Evolutionary conservation across 208 protist species (phyloP), one percentile per base, ranked within the genome.

Genomic region (Trypanosoma platydactyli): DNA sequence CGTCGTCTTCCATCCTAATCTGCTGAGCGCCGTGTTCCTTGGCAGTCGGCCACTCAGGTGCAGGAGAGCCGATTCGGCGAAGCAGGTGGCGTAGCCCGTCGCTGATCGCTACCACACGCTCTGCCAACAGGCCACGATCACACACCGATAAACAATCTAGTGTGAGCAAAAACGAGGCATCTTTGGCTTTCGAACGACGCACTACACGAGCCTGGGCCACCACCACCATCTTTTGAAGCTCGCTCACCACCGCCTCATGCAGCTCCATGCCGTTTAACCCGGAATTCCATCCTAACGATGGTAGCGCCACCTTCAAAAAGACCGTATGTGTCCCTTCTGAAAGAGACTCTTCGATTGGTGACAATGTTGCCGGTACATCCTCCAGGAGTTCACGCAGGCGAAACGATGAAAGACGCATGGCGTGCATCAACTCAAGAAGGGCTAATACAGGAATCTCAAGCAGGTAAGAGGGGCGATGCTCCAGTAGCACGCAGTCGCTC

Each of bases 71-170:
- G 7, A 76, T 70, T 20, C 68, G 76, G 11, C 81, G 86, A 16
- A 72, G 67, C 44, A 88, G 62, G 52, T 84, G 89, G 0, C 73
- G 64, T 33, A 92, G 64, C 6, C 81, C 86, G 63, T 92, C 86
- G 0, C 76, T 69, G 33, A 92, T 71, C 6, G 67, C 80, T 9
- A 85, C 77, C 27, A 74, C 62, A 68, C 64, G 64, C 68, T 85
- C 83, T 27, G 42, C 55, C 27, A 81, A 40, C 12, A 79, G 71
- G 24, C 33, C 30, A 0, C 42, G 52, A 50, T 56, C 68, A 22
- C 33, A 30, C 45, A 16, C 20, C 29, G 61, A 64, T 27, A 13
- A 24, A 45, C 44, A 58, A 24, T 45, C 25, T 20, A 68, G 13
- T 20, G 16, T 56, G 46, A 74, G 16, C 18, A 52, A 24, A 48